These are phyloP conservation scores for Ceratocystis huliohia DNA, from an alignment of 2,329 filamentous ascomycete species.

Conservation along the genomic window DNA sequence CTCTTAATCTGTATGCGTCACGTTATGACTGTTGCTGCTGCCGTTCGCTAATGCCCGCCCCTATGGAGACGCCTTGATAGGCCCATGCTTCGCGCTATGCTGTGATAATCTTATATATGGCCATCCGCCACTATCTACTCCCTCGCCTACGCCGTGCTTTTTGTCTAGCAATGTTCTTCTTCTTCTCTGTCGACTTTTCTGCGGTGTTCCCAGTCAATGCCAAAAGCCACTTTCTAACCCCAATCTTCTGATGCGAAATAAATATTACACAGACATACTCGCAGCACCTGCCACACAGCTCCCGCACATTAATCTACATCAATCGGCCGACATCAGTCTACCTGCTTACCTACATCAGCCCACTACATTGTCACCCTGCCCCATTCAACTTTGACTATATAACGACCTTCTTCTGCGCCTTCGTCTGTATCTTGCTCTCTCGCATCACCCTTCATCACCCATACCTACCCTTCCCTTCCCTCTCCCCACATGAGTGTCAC, in stretches of 20 bases:
- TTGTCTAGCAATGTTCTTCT: background rate
- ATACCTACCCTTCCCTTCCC: constrained; percentile 5
- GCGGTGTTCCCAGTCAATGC: too few relatives aligned
- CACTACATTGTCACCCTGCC: too few relatives aligned
- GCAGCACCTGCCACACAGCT: too few relatives aligned
- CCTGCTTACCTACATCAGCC: too few relatives aligned
- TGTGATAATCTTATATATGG: constrained; percentile 2
- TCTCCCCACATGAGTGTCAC: constrained; percentile 12
- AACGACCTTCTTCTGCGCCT: background rate
- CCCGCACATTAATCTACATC: too few relatives aligned
- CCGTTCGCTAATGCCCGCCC: too few relatives aligned
- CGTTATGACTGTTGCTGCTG: background rate
- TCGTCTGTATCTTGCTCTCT: background rate
- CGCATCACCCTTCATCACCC: background rate
- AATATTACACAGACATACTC: too few relatives aligned
- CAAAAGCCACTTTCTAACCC: too few relatives aligned
- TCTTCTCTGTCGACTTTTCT: background rate
- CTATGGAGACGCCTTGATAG: background rate
- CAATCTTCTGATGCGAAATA: too few relatives aligned
- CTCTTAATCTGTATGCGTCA: constrained; percentile 1
- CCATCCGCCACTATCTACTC: background rate
- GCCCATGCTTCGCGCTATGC: background rate
- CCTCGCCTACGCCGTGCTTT: background rate
- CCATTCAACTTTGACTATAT: too few relatives aligned
- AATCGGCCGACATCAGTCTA: too few relatives aligned